Evolutionary conservation across 768 basidiomycete genomes (phyloP).

Genomic region (Tricholoma sp.): DNA sequence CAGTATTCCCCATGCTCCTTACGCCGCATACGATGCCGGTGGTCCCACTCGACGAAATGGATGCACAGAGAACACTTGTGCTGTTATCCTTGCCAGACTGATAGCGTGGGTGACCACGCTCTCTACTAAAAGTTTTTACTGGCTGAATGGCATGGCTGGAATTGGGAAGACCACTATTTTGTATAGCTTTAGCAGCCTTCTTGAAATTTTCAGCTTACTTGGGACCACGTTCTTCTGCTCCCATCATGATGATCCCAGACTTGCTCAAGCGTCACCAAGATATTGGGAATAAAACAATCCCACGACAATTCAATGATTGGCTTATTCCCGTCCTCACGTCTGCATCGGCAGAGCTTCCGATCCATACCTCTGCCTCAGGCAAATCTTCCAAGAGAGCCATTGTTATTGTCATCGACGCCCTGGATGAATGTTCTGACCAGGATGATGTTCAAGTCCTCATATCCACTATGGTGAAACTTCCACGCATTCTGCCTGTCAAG

Average conservation of each 20-base stretch:
- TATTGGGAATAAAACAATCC: background rate
- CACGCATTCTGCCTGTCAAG: background rate
- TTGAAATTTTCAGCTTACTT: background rate
- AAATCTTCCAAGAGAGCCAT: background rate
- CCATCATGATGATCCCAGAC: background rate
- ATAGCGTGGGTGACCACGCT: background rate
- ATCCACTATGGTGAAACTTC: background rate
- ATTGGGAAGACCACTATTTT: background rate
- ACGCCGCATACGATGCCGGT: background rate
- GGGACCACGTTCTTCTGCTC: background rate
- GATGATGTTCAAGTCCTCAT: background rate
- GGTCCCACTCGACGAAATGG: background rate
- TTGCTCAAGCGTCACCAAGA: background rate
- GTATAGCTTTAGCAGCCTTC: background rate
- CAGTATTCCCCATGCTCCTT: background rate
- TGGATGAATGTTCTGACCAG: slow-evolving; percentile 1
- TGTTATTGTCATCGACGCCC: background rate
- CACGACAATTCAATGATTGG: background rate
- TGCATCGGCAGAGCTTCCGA: too few species aligned
- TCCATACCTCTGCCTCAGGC: background rate
- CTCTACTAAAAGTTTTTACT: background rate
- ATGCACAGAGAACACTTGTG: background rate
- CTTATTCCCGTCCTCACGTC: background rate
- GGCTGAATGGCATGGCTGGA: background rate
- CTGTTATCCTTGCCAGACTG: background rate